phyloP scores from a whole-genome alignment of 1,284 basidiomycete genomes.

The Malassezia japonica region DNA sequence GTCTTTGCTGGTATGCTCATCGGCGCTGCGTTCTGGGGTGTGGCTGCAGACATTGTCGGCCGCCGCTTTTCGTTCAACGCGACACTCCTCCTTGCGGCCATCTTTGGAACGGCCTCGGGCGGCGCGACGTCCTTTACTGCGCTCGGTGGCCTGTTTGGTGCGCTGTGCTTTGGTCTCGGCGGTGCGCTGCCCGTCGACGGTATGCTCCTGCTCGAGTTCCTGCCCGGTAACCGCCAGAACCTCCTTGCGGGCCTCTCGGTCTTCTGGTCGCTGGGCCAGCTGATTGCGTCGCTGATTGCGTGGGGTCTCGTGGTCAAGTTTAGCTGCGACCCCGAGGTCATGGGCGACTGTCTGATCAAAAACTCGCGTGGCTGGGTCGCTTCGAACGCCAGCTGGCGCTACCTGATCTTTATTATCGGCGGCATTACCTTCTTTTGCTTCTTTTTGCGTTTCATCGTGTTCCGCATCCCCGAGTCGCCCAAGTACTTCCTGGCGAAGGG shows the following conservation, averaged over 20 bases:
- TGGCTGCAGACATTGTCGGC: slow-evolving; percentile 44
- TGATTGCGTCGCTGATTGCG: slow-evolving; percentile 38
- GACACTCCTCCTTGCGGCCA: slow-evolving; percentile 40
- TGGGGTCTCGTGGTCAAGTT: slow-evolving; percentile 46
- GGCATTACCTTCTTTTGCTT: slow-evolving; percentile 40
- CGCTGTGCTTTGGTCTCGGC: slow-evolving; percentile 42
- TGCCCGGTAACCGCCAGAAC: slow-evolving; percentile 40
- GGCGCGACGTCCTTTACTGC: slow-evolving; percentile 38
- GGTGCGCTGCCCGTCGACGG: slow-evolving; percentile 47
- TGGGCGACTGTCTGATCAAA: background rate
- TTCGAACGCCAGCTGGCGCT: slow-evolving; percentile 43
- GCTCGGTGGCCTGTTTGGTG: slow-evolving; percentile 38
- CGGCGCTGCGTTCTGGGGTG: slow-evolving; percentile 43
- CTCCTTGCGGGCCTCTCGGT: slow-evolving; percentile 42
- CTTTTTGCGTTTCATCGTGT: slow-evolving; percentile 39
- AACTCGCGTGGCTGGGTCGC: slow-evolving; percentile 24
- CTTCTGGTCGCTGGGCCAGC: slow-evolving; percentile 47
- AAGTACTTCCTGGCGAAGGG: slow-evolving; percentile 46
- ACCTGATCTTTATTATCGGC: slow-evolving; percentile 43
- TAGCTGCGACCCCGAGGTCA: slow-evolving; percentile 31
- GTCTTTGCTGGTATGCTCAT: slow-evolving; percentile 40
- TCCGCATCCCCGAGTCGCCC: slow-evolving; percentile 45
- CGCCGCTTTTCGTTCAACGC: slow-evolving; percentile 45
- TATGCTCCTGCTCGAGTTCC: slow-evolving; percentile 46
- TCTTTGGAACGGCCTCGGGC: slow-evolving; percentile 43